Evolutionary conservation across 345 rosid genomes (phyloP).

Genomic region (Brassica napus): Da-Ae NC_063445.1:27328501-27329000

Average conservation of each 20-base stretch:
- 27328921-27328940: too few species aligned
- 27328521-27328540: background rate
- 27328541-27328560: slow-evolving; percentile 17
- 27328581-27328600: slow-evolving; percentile 23
- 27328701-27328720: slow-evolving; percentile 2
- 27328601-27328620: slow-evolving; percentile 26
- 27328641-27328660: slow-evolving; percentile 24
- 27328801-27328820: background rate
- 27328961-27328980: too few species aligned
- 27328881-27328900: background rate
- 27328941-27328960: too few species aligned
- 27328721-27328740: background rate
- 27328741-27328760: background rate
- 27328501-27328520: slow-evolving; percentile 25
- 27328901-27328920: background rate
- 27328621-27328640: slow-evolving; percentile 12
- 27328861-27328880: background rate
- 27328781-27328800: background rate
- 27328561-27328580: slow-evolving; percentile 1
- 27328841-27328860: background rate
- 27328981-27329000: too few species aligned
- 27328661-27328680: slow-evolving; percentile 18
- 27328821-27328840: background rate
- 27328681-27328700: slow-evolving; percentile 27
- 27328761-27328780: slow-evolving; percentile 20